Base-by-base conservation (phyloP, 257 asterid genomes). In the Penstemon eatonii region DNA sequence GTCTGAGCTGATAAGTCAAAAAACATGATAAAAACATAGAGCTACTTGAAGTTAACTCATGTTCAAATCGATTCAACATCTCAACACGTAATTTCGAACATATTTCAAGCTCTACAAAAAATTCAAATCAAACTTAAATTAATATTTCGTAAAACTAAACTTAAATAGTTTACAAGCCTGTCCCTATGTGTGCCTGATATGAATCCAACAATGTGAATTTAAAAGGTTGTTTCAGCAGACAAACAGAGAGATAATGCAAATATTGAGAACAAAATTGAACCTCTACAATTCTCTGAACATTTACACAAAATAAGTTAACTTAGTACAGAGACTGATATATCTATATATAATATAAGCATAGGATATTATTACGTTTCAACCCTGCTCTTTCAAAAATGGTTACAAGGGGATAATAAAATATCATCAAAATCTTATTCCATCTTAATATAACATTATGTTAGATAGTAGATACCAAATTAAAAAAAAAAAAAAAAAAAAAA, bases 341-440 rank as follows among this genome's bases (percentile, higher is more conserved):
- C 18, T 15, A 15, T 15, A 15, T 15, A 15, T 15, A 15, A 63
- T 5, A 38, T 3, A 19, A 18, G n/a, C 53, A 60, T 41, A 62
- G 67, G 47, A 42, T 62, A 18, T 18, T 43, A 61, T 15, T 4
- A 4, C 8, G 1, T 9, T 15, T 53, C 53, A 68, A 59, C 56
- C 36, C 44, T 43, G 69, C 78, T 67, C 73, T 36, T 60, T 5
- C 66, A 53, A 74, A 67, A 74, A 60, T 66, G 73, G 12, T 41
- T 39, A 51, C 33, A 1, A 25, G 33, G 33, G 33, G 33, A 25
- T 25, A 25, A 25, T 25, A 25, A 25, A 25, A 25, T 25, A 62
- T 37, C 59, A 56, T 65, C 38, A 58, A 15, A 66, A 66, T 65
- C 52, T 56, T 66, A 47, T 10, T 25, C 43, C 66, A 18, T 8